Evolutionary conservation across 306 rosid genomes (phyloP).

Genomic region (Hippophae gyantsensis): DNA sequence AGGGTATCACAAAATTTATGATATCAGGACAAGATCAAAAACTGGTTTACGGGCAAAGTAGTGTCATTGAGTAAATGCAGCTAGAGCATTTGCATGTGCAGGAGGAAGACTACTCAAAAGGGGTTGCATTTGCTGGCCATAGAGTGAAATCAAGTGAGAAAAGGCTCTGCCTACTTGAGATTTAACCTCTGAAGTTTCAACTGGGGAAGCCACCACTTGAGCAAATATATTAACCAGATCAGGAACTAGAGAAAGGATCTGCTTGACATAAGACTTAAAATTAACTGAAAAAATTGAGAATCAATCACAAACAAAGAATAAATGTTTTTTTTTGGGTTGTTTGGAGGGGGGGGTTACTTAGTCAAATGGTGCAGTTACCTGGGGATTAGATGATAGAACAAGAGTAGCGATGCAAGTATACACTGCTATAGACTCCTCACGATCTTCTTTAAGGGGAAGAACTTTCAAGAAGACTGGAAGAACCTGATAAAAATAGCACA

Average conservation of each 20-base stretch:
- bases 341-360: not conserved
- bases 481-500: slow-evolving; percentile 49
- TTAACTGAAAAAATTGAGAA: slow-evolving; percentile 9
- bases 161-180: slow-evolving; percentile 75
- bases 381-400: slow-evolving; percentile 81
- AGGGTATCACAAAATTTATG: too few relatives aligned
- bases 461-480: slow-evolving; percentile 83
- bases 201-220: slow-evolving; percentile 84
- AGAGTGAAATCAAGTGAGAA: slow-evolving; percentile 73
- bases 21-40: too few relatives aligned
- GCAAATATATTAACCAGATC: slow-evolving; percentile 86
- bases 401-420: slow-evolving; percentile 73
- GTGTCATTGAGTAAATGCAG: slow-evolving; percentile 66
- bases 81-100: slow-evolving; percentile 76
- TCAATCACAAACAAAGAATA: not conserved
- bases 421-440: slow-evolving; percentile 85
- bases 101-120: slow-evolving; percentile 76
- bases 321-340: slow-evolving; percentile 12
- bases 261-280: slow-evolving; percentile 26
- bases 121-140: slow-evolving; percentile 92
- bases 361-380: slow-evolving; percentile 38
- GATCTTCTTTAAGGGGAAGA: slow-evolving; percentile 96
- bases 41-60: slow-evolving; percentile 23
- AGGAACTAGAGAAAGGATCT: slow-evolving; percentile 86
- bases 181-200: slow-evolving; percentile 78